A percentile compares a stretch with the other conserved stretches of the same genome.
Conservation (phyloP, 2,329 filamentous ascomycete genomes). For the Pseudogymnoascus sp. region DNA sequence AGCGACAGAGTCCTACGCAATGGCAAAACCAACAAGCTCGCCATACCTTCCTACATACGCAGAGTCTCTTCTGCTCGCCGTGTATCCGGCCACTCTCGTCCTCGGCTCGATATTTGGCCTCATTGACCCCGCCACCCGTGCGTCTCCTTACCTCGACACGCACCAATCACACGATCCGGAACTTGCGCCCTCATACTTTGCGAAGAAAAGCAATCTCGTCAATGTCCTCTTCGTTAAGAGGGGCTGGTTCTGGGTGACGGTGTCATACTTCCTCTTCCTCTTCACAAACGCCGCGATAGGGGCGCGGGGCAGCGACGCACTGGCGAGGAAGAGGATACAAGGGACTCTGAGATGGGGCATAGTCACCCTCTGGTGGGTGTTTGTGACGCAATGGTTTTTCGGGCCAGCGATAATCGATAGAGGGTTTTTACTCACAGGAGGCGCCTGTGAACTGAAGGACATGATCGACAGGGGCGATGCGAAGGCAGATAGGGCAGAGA, state of each 20-base stretch:
- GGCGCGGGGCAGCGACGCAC: conserved; percentile 32
- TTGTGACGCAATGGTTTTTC: conserved; percentile 95
- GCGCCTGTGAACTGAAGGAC: conserved; percentile 61
- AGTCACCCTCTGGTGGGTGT: conserved; percentile 71
- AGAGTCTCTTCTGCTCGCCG: conserved; percentile 54
- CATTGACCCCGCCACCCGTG: conserved; percentile 64
- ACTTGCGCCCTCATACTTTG: conserved; percentile 76
- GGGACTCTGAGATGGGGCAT: conserved; percentile 61
- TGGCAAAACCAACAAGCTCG: conserved; percentile 24
- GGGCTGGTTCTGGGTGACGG: conserved; percentile 86
- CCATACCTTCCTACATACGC: conserved; percentile 63
- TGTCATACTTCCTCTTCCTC: conserved; percentile 64
- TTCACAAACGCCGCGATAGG: conserved; percentile 56
- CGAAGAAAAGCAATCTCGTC: conserved; percentile 85
- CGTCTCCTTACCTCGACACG: conserved; percentile 52
- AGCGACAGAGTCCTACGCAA: conserved; percentile 8
- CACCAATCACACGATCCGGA: conserved; percentile 56
- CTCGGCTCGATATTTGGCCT: conserved; percentile 75
- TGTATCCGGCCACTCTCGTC: conserved; percentile 72
- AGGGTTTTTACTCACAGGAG: conserved; percentile 80
- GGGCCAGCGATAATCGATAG: conserved; percentile 85
- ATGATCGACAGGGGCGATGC: conserved; percentile 40
- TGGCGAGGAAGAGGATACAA: conserved; percentile 43
- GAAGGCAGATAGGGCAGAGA: conserved; percentile 38
- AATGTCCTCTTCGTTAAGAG: conserved; percentile 91